Percentiles rank a stretch among this genome's conserved stretches.
These are phyloP conservation scores for Angomonas deanei DNA, from an alignment of 208 protist genomes.

Conservation along the genomic window DNA sequence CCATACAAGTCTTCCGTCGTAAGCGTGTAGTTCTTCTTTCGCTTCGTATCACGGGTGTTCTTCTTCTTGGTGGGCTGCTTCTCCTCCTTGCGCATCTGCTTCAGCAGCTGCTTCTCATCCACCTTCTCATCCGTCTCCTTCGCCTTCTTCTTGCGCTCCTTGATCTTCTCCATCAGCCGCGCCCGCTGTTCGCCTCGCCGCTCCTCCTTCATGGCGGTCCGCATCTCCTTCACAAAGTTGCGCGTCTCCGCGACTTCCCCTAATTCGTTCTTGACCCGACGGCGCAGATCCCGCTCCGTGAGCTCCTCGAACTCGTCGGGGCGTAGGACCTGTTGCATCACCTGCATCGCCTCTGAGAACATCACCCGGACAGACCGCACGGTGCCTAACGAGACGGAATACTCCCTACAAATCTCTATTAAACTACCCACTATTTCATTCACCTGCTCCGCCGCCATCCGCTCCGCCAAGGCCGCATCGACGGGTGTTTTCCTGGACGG, in stretches of 20 bases:
- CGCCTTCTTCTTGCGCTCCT: constrained; percentile 30
- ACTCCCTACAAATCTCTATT: constrained; percentile 51
- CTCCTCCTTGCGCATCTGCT: constrained; percentile 16
- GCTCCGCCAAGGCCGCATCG: background rate
- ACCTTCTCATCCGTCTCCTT: constrained; percentile 6
- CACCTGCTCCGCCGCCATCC: constrained; percentile 20
- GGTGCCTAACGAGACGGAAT: constrained; percentile 49
- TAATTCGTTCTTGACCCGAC: constrained; percentile 70
- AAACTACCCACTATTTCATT: constrained; percentile 35
- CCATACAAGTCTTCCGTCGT: constrained; percentile 72
- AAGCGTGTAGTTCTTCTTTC: constrained; percentile 81
- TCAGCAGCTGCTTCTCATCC: constrained; percentile 16
- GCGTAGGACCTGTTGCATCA: constrained; percentile 58
- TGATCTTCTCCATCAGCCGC: constrained; percentile 6
- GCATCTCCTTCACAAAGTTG: constrained; percentile 45
- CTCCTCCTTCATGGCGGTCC: constrained; percentile 26
- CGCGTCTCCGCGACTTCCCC: constrained; percentile 67
- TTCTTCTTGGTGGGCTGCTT: constrained; percentile 30
- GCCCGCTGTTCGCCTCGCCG: background rate
- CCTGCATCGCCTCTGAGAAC: constrained; percentile 77
- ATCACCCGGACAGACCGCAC: constrained; percentile 63
- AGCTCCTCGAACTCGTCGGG: constrained; percentile 39
- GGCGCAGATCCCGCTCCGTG: constrained; percentile 38
- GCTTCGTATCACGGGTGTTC: constrained; percentile 60
- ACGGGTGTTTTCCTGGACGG: background rate